Base-by-base conservation (phyloP, 208 protist genomes). In the Trypanosoma theileri region DNA sequence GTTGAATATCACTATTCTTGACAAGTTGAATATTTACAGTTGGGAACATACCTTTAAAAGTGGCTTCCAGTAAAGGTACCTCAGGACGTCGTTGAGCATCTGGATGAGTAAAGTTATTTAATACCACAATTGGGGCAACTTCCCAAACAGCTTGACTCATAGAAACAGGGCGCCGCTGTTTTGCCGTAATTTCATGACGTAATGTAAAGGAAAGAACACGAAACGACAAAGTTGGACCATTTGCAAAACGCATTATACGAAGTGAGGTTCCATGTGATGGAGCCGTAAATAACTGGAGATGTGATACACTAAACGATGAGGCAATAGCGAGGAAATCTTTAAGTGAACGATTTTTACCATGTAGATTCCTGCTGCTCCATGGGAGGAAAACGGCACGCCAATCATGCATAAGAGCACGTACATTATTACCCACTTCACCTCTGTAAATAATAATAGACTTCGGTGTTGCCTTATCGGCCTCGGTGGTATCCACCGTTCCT, bases 391-490 rank as follows among this genome's bases (percentile, higher is more conserved):
- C 86, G 52, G 82, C 80, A 53, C 92, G 86, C 89, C 92, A 97
- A 69, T 97, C 92, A 62, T 94, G 89, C 89, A 97, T 94, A 16
- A 97, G 85, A 17, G 81, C 64, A 17, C 89, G 86, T 53, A 97
- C 89, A 35, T 79, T 73, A 12, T 75, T 54, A 46, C 89, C 88
- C 28, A 97, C 92, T 40, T 94, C 86, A 55, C 92, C 92, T 59
- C 89, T 76, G 75, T 93, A 97, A 67, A 97, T 86, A 70, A 97
- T 93, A 59, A 97, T 92, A 22, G 89, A 95, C 77, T 95, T 97
- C 12, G 92, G 92, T 13, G 80, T 91, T 53, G 62, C 82, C 79
- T 94, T 93, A 55, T 95, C 89, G 4, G 86, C 88, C 74, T 97
- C 88, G 10, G 87, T 94, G 40, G 88, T 93, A 64, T 97, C 89